These are phyloP conservation scores for Cyclocybe cylindracea DNA, from an alignment of 768 basidiomycete genomes.

Conservation along the genomic window DNA sequence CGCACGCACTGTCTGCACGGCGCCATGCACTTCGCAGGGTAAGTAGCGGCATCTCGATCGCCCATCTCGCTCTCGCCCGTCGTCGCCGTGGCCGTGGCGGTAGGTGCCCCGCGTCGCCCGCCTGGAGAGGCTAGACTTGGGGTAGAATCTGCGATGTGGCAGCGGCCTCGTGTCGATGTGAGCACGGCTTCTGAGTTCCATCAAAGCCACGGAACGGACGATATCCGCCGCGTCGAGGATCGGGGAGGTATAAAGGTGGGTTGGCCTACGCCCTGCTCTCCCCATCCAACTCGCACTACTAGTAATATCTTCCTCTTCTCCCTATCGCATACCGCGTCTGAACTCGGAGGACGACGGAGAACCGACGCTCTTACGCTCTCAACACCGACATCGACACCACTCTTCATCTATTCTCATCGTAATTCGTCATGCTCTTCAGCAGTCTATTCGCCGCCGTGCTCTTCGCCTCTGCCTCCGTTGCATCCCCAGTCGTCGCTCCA, in stretches of 20 bases:
- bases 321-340: background rate
- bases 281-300: slow-evolving; percentile 9
- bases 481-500: slow-evolving; percentile 19
- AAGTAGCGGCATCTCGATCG: too few species aligned
- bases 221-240: background rate
- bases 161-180: slow-evolving; percentile 14
- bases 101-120: too few species aligned
- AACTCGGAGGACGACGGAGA: background rate
- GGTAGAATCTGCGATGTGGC: slow-evolving; percentile 15
- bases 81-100: too few species aligned
- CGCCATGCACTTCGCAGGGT: too few species aligned
- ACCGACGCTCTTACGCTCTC: background rate
- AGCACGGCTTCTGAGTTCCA: slow-evolving; percentile 7
- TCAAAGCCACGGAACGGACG: slow-evolving; percentile 1
- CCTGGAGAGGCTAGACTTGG: background rate
- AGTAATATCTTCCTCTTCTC: slow-evolving; percentile 1
- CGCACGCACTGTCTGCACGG: too few species aligned
- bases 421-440: slow-evolving; percentile 26
- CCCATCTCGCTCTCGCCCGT: too few species aligned
- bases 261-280: background rate
- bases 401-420: slow-evolving; percentile 1
- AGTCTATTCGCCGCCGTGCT: slow-evolving; percentile 29
- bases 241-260: slow-evolving; percentile 14
- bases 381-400: background rate
- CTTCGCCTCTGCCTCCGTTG: slow-evolving; percentile 23